These are phyloP conservation scores for Talaromyces sp. DNA, from an alignment of 2,329 filamentous ascomycete genomes.

Conservation along the genomic window DNA sequence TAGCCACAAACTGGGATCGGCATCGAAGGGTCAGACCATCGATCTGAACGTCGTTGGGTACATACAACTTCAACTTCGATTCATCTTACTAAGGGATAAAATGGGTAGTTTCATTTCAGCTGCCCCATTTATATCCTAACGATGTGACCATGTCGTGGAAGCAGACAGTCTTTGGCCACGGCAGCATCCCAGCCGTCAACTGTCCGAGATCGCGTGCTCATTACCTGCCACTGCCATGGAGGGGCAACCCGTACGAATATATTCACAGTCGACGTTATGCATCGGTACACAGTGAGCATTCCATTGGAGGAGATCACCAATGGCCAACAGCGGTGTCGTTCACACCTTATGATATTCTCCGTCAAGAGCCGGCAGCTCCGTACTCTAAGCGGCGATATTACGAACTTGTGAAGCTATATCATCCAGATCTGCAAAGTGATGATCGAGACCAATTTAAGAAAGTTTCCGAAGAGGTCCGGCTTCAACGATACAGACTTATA, in stretches of 20 bases:
- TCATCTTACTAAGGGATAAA: not conserved
- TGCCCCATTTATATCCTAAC: slow-evolving; percentile 22
- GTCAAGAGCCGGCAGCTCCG: slow-evolving; percentile 56
- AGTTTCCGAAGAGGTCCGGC: slow-evolving; percentile 60
- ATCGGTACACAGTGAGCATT: slow-evolving; percentile 27
- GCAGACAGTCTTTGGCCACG: slow-evolving; percentile 35
- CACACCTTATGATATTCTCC: slow-evolving; percentile 89
- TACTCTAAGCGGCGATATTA: slow-evolving; percentile 87
- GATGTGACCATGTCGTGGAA: slow-evolving; percentile 50
- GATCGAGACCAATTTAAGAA: slow-evolving; percentile 42
- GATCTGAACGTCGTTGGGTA: not conserved
- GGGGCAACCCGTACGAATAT: slow-evolving; percentile 4
- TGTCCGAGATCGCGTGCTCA: slow-evolving; percentile 36
- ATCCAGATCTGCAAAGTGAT: slow-evolving; percentile 68
- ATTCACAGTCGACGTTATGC: slow-evolving; percentile 29
- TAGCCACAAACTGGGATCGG: not conserved
- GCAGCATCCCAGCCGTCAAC: slow-evolving; percentile 33
- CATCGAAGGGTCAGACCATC: not conserved
- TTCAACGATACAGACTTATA: slow-evolving; percentile 88
- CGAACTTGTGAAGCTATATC: slow-evolving; percentile 90
- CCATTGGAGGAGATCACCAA: slow-evolving; percentile 29
- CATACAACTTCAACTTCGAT: not conserved
- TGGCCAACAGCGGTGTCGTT: slow-evolving; percentile 45
- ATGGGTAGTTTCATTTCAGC: slow-evolving; percentile 13
- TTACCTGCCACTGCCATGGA: slow-evolving; percentile 25